Evolutionary conservation across 495 filamentous ascomycete species (phyloP).

Genomic region (Penicillium argentinense): DNA sequence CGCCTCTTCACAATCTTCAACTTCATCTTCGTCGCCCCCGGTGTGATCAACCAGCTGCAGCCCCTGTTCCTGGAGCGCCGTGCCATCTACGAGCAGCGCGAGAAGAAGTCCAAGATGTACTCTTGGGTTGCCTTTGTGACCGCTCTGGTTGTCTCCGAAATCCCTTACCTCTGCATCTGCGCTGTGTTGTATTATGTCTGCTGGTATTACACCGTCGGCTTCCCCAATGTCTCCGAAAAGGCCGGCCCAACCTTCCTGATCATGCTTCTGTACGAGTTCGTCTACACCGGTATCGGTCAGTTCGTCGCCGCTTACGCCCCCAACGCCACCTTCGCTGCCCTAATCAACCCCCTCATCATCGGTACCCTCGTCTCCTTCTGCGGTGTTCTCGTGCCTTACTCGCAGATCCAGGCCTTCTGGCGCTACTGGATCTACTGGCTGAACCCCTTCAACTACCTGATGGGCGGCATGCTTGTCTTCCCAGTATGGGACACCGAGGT

Average conservation of each 20-base stretch:
- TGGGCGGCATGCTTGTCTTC: constrained; percentile 58
- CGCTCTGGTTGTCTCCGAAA: constrained; percentile 49
- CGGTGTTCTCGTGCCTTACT: constrained; percentile 42
- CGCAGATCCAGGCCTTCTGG: constrained; percentile 57
- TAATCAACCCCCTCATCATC: constrained; percentile 56
- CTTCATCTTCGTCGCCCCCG: constrained; percentile 50
- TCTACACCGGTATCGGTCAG: constrained; percentile 60
- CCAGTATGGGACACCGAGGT: constrained; percentile 56
- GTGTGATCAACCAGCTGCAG: constrained; percentile 52
- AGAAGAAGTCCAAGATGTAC: constrained; percentile 55
- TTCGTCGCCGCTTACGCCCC: constrained; percentile 60
- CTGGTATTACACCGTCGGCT: constrained; percentile 49
- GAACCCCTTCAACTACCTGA: constrained; percentile 70
- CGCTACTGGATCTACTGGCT: constrained; percentile 77
- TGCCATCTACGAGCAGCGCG: constrained; percentile 51
- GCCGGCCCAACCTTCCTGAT: constrained; percentile 58
- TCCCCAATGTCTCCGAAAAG: constrained; percentile 37
- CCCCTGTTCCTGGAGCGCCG: constrained; percentile 55
- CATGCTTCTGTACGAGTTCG: constrained; percentile 53
- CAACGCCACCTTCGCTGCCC: constrained; percentile 53
- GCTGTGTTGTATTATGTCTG: constrained; percentile 49
- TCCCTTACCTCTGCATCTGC: constrained; percentile 53
- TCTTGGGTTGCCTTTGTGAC: constrained; percentile 56
- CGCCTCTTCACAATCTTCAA: constrained; percentile 50
- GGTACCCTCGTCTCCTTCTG: constrained; percentile 59